These are phyloP conservation scores for Cryptosporidium sp. DNA, from an alignment of 169 alveolate species.

Conservation along the genomic window DNA sequence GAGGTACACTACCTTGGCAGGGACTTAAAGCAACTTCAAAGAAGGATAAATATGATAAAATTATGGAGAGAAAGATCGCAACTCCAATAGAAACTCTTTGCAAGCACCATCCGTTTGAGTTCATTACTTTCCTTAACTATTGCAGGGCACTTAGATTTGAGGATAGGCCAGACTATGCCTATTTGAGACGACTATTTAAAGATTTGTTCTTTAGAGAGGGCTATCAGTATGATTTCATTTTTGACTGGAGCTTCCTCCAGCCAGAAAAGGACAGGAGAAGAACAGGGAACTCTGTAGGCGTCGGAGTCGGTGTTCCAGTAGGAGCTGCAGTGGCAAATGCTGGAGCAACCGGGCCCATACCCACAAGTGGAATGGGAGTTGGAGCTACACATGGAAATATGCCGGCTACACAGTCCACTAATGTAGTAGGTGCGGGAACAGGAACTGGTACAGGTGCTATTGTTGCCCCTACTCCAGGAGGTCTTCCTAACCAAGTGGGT, in stretches of 20 bases:
- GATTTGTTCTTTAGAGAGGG: constrained; percentile 94
- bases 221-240: constrained; percentile 93
- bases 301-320: constrained; percentile 30
- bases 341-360: constrained; percentile 6
- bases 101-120: constrained; percentile 91
- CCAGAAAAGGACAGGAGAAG: constrained; percentile 79
- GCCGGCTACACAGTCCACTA: background rate
- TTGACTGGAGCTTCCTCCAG: constrained; percentile 94
- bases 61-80: constrained; percentile 98
- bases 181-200: constrained; percentile 94
- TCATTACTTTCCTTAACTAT: constrained; percentile 92
- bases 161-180: constrained; percentile 95
- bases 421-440: background rate
- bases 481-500: constrained; percentile 21
- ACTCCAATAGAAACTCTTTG: constrained; percentile 96
- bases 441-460: constrained; percentile 3
- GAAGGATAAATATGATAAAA: constrained; percentile 97
- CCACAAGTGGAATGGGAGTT: constrained; percentile 39
- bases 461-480: background rate
- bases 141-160: constrained; percentile 95
- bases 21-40: constrained; percentile 94
- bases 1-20: constrained; percentile 99
- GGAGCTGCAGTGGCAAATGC: constrained; percentile 30
- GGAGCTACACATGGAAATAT: constrained; percentile 32
- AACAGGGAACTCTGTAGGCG: constrained; percentile 50